Base-by-base conservation (phyloP, 768 basidiomycete species). In the Cyclocybe aegerita region DNA sequence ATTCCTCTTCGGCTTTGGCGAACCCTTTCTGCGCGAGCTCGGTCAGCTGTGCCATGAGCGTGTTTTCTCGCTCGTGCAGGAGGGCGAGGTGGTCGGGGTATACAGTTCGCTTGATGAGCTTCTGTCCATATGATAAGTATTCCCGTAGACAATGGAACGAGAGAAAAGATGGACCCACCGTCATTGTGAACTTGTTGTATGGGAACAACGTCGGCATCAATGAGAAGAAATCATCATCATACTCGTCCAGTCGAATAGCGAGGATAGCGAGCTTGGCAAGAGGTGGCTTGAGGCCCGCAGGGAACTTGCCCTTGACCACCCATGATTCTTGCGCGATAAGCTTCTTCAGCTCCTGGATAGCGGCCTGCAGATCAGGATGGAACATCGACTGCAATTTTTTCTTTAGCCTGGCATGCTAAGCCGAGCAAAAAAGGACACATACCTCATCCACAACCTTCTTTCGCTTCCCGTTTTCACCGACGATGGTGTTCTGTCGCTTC, bases 101-200 rank as follows among this genome's bases (percentile, higher is more conserved):
- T 9, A 94, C 81, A n/a, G 90, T 89, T 6, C 93, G 83, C 64
- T 93, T 93, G 67, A 94, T 89, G 40, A 98, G 79, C 85, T 97
- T 98, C 89, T 95, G 63, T 48, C 41, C 31, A 45, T 42, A 37
- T 44, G 29, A 36, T 11, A 46, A 40, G 31, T 14, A 34, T 15
- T 9, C 1, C 47, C 5, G 39, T 14, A 39, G 12, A 30, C 48
- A 29, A 39, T 12, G 29, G 29, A 37, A 6, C 12, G 32, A 15
- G 16, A n/a, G 39, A 40, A 29, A 36, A 36, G 34, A 35, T 32
- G 30, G 12, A 76, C 86, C 45, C 48, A 90, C 87, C 44, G 80
- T 88, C 86, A 98, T 93, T 0, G 92, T 96, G 65, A 90, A 99
- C 56, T 87, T 85, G 71, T 99, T 99, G 64, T 98, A 98, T 0